phyloP scores from a whole-genome alignment of 2,329 filamentous ascomycete genomes.

The Xylaria sp. region DNA sequence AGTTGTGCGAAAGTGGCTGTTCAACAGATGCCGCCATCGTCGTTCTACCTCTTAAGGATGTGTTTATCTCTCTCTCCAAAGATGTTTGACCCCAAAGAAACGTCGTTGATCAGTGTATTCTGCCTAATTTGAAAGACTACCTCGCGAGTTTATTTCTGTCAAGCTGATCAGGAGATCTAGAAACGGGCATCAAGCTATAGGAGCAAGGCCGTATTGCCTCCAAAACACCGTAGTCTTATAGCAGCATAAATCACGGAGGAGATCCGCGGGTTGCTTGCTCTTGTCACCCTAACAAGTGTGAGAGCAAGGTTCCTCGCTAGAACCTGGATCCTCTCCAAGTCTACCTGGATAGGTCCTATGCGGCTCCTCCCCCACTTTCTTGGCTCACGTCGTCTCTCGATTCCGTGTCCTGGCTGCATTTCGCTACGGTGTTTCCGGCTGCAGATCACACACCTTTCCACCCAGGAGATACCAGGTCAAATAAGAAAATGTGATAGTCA shows the following conservation, averaged over 20 bases:
- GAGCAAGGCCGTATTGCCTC: constrained; percentile 11
- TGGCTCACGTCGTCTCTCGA: constrained; percentile 28
- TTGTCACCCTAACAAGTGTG: background rate
- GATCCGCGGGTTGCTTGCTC: constrained; percentile 16
- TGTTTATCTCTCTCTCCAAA: constrained; percentile 6
- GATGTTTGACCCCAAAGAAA: constrained; percentile 25
- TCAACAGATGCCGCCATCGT: constrained; percentile 3
- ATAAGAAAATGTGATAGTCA: constrained; percentile 42
- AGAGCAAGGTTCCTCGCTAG: constrained; percentile 16
- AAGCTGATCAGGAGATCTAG: constrained; percentile 38
- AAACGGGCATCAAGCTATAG: constrained; percentile 29
- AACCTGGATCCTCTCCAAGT: constrained; percentile 29
- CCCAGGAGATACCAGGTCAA: constrained; percentile 38
- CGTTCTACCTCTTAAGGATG: background rate
- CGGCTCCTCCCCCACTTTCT: constrained; percentile 34
- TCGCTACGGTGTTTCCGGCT: constrained; percentile 43
- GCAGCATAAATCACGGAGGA: constrained; percentile 27
- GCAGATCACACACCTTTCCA: constrained; percentile 46
- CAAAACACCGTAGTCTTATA: background rate
- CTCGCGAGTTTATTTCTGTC: constrained; percentile 20
- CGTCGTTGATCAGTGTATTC: constrained; percentile 27
- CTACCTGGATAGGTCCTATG: constrained; percentile 35
- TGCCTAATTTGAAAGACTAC: constrained; percentile 27
- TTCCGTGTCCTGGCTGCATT: constrained; percentile 38
- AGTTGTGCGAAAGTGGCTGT: background rate